Base-by-base conservation (phyloP, 805 yeast genomes). In the Teunomyces atbi region DNA sequence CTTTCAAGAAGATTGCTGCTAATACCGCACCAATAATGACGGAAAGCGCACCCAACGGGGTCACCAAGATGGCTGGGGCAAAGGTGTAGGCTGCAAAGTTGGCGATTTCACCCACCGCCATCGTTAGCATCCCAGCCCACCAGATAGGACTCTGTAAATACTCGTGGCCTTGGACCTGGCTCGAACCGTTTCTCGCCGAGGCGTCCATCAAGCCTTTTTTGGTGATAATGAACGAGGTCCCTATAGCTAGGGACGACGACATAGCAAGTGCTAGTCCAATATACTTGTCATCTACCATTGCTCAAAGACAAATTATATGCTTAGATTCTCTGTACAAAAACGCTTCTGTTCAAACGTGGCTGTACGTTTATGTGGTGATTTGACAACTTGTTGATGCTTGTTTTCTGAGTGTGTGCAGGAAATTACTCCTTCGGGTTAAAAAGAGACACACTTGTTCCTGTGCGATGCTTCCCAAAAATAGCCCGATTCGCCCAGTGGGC, bases 31-130 rank as follows among this genome's bases (percentile, higher is more conserved):
- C 97, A 50, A 89, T 89, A 52, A 89, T 87, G 19, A 89, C 97
- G 6, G 91, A 82, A 21, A 89, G 71, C 0, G 97, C 97, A 10
- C 97, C 97, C 45, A 89, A 71, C 5, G 97, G 97, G 4, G 97
- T 89, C 35, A 89, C 97, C 55, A 89, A 68, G 52, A 90, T 86
- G 1, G 96, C 95, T 3, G 97, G 96, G 0, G 97, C 97, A 75
- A 89, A 89, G 1, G 96, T 89, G 62, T 89, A 89, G 0, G 97
- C 97, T 3, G 96, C 96, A 62, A 89, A 89, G 62, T 89, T 89
- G 47, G 96, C 96, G 34, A 89, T 68, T 61, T 89, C 97, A 5
- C 97, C 97, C 18, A 89, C 68, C 2, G 94, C 96, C 97, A 89
- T 84, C 41, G 95, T 82, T 26, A 82, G 59, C 77, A 90, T 90